Base-by-base conservation (phyloP, 306 rosid species). In the Vigna mungo region DNA sequence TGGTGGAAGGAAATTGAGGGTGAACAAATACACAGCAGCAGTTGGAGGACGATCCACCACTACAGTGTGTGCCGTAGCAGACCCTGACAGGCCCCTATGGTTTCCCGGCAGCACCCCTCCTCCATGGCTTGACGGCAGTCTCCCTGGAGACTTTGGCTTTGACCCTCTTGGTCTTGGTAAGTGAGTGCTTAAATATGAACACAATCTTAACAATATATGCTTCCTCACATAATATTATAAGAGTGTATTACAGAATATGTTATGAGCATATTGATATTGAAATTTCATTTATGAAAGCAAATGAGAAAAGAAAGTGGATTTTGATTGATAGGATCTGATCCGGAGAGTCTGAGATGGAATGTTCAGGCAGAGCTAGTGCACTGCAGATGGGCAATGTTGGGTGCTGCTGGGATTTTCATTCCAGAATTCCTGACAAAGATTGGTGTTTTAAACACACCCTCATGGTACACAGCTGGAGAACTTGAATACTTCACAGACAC, bases 61-160 rank as follows among this genome's bases (percentile, higher is more conserved):
- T 14, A 63, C 72, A 49, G 72, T 62, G 17, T 75, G 72, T 49
- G 80, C 51, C 34, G 72, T 55, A 49, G 80, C 72, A 18, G 80
- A 75, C 4, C 72, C 72, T 48, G 52, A 75, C 27, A 62, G 80
- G 9, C 80, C 80, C 4, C 63, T 75, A 16, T 75, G 80, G 80
- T 75, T 75, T 51, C 80, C 80, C 14, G 80, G 80, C 37, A 75
- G 80, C 80, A 63, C 52, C 41, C 80, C 80, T 75, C 80, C 80
- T 62, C 80, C 80, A 63, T 75, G 80, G 80, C 80, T 75, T 34
- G 80, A 75, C 34, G 80, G 80, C 52, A 75, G 41, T 63, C 80
- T 75, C 39, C 80, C 80, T 0, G 96, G 89, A 15, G 96, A 91
- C 87, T 91, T 91, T 53, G 96, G 96, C 13, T 91, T 91, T 68